These are phyloP conservation scores for Psophocarpus tetragonolobus DNA, from an alignment of 306 rosid species.

Conservation along the genomic window DNA sequence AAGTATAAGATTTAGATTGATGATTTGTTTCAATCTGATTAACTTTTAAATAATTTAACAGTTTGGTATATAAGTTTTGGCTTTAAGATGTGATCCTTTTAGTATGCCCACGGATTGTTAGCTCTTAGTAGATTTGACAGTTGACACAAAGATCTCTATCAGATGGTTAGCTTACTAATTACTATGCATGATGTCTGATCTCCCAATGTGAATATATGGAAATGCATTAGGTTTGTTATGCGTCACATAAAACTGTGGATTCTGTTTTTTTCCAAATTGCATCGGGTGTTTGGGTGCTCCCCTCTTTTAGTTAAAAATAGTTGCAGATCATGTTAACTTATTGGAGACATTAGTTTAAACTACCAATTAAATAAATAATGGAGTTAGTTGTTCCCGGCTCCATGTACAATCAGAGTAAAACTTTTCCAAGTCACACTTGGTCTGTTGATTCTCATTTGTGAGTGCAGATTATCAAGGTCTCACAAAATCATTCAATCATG, in stretches of 20 bases:
- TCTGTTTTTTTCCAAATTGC: background rate
- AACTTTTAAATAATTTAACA: background rate
- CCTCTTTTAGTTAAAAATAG: no score
- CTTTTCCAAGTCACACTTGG: slow-evolving; percentile 14
- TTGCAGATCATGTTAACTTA: slow-evolving; percentile 7
- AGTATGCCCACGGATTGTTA: background rate
- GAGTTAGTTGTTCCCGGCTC: background rate
- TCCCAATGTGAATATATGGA: no score
- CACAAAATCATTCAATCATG: slow-evolving; percentile 87
- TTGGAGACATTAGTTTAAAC: slow-evolving; percentile 25
- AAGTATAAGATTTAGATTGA: background rate
- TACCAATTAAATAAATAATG: slow-evolving; percentile 10
- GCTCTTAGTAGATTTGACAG: background rate
- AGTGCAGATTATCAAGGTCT: slow-evolving; percentile 96
- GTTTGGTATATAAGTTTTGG: slow-evolving; percentile 5
- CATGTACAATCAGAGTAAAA: slow-evolving; percentile 12
- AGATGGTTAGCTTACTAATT: background rate
- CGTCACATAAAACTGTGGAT: background rate
- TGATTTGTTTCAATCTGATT: slow-evolving; percentile 13
- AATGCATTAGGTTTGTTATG: slow-evolving; percentile 3
- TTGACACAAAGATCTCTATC: background rate
- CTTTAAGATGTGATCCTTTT: background rate
- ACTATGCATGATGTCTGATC: no score
- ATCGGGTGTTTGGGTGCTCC: background rate
- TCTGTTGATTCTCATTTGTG: slow-evolving; percentile 30